Evolutionary conservation across 352 stramenopile species (phyloP), one percentile per base, ranked within the genome.

Genomic region (Phytophthora sojae): DNA sequence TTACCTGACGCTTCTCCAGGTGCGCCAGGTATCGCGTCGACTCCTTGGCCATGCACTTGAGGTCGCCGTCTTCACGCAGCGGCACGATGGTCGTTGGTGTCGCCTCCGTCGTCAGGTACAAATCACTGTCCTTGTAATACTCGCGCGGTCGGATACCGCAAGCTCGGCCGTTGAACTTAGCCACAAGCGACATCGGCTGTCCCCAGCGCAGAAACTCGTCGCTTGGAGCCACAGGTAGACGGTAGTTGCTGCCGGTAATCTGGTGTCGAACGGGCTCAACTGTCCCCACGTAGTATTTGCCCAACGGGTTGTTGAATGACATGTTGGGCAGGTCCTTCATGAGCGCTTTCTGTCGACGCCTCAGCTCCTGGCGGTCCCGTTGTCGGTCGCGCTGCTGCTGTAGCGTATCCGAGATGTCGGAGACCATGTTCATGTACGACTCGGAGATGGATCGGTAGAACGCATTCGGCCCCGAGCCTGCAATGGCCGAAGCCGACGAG

Each of bases 321-420:
- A 94, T 94, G 67, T 94, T 94, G 3, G 86, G 86, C 60, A 94
- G 55, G 56, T 94, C 75, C 49, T 86, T 90, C 64, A 90, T 84
- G 9, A 92, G 58, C 39, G 79, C 63, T 47, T 85, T 83, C 23
- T 84, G 74, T 2, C 79, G 76, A 29, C 77, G 80, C 53, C 83
- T 76, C 23, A 90, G 32, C 37, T 89, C 77, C 47, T 81, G 79
- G n/a, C 76, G 76, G 14, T 86, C 81, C 4, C 80, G 79, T 63
- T 87, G 72, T 35, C 73, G 71, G 6, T 79, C 81, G 35, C 80
- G 77, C 64, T 84, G 64, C 39, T 76, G 71, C 54, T 86, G 71
- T 12, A 89, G 58, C 42, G 79, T 70, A 49, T 87, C 79, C 4
- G 67, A 63, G 21, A 85, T 67, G 23, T 85, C 75, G 1, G 75